Percentiles rank a stretch among this genome's conserved stretches.
Conservation (phyloP, 495 filamentous ascomycete genomes). For the Hypoxylon trugodes region DNA sequence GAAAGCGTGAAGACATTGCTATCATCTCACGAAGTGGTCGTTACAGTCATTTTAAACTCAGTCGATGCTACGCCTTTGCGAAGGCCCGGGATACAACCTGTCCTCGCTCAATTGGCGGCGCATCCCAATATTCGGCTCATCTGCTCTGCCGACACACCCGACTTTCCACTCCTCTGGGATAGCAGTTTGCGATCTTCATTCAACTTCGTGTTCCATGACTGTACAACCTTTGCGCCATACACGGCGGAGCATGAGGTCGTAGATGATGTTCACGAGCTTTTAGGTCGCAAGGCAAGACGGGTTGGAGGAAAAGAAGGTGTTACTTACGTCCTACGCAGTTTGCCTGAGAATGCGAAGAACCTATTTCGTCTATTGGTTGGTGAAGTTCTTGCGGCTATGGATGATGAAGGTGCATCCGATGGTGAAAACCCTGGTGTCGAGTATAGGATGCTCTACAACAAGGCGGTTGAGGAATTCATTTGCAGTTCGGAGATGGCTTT, state of each 20-base stretch:
- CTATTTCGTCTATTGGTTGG: constrained; percentile 84
- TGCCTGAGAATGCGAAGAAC: constrained; percentile 90
- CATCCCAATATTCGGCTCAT: constrained; percentile 78
- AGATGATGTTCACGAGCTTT: constrained; percentile 83
- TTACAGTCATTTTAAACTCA: constrained; percentile 84
- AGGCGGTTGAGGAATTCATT: constrained; percentile 94
- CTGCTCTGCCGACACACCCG: constrained; percentile 85
- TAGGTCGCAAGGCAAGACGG: constrained; percentile 83
- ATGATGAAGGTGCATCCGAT: constrained; percentile 56
- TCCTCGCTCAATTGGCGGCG: constrained; percentile 78
- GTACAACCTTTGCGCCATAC: constrained; percentile 85
- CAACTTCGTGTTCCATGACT: constrained; percentile 91
- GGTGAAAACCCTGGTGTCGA: constrained; percentile 74
- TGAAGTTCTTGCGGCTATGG: constrained; percentile 79
- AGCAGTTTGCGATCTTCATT: constrained; percentile 77
- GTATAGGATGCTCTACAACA: constrained; percentile 90
- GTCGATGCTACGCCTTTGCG: constrained; percentile 83
- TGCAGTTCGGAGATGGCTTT: constrained; percentile 97
- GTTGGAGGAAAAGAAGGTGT: constrained; percentile 93
- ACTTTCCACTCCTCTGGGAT: constrained; percentile 91
- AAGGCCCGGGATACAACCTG: constrained; percentile 69
- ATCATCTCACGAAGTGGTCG: constrained; percentile 45
- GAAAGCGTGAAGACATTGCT: constrained; percentile 67
- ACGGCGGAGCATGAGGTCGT: constrained; percentile 79
- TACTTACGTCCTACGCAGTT: constrained; percentile 83